A percentile compares a stretch with the other conserved stretches of the same genome.
phyloP scores from a whole-genome alignment of 2,329 filamentous ascomycete species.

The Aspergillus pseudoglaucus region DNA sequence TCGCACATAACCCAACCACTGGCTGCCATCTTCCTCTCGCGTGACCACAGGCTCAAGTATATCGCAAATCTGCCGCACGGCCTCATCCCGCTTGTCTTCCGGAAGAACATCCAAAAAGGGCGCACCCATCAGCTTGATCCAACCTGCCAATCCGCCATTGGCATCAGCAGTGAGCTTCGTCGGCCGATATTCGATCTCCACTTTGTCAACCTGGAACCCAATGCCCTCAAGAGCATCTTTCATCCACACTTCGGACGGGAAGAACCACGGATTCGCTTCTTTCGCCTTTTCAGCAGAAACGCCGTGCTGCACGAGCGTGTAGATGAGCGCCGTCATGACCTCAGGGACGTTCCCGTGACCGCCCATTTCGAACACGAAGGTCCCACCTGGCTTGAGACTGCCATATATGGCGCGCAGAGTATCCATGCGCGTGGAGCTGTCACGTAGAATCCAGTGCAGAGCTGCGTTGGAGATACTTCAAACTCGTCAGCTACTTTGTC shows the following conservation, averaged over 20 bases:
- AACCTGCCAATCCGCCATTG: conserved; percentile 56
- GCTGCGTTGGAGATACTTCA: conserved; percentile 55
- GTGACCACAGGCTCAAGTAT: conserved; percentile 51
- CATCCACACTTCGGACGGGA: conserved; percentile 60
- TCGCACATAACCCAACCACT: conserved; percentile 44
- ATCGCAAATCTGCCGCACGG: conserved; percentile 49
- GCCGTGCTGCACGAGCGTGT: conserved; percentile 46
- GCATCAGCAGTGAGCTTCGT: conserved; percentile 43
- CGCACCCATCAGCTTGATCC: conserved; percentile 59
- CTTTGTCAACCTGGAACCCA: conserved; percentile 45
- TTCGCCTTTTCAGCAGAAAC: conserved; percentile 45
- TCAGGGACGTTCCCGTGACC: conserved; percentile 63
- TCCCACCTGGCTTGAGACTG: conserved; percentile 50
- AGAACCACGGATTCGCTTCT: conserved; percentile 62
- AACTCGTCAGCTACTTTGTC: background rate
- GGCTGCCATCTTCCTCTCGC: conserved; percentile 51
- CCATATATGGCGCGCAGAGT: conserved; percentile 51
- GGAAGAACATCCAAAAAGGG: conserved; percentile 51
- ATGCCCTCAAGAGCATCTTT: conserved; percentile 26
- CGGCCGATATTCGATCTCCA: conserved; percentile 60
- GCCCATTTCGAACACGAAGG: conserved; percentile 65
- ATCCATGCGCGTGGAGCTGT: conserved; percentile 35
- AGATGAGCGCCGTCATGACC: conserved; percentile 53
- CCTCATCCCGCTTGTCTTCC: conserved; percentile 44
- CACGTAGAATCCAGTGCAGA: conserved; percentile 59